A percentile compares a stretch with the other conserved stretches of the same genome.
These are phyloP conservation scores for Cordyceps fumosorosea DNA, from an alignment of 2,329 filamentous ascomycete species.

Conservation along the genomic window DNA sequence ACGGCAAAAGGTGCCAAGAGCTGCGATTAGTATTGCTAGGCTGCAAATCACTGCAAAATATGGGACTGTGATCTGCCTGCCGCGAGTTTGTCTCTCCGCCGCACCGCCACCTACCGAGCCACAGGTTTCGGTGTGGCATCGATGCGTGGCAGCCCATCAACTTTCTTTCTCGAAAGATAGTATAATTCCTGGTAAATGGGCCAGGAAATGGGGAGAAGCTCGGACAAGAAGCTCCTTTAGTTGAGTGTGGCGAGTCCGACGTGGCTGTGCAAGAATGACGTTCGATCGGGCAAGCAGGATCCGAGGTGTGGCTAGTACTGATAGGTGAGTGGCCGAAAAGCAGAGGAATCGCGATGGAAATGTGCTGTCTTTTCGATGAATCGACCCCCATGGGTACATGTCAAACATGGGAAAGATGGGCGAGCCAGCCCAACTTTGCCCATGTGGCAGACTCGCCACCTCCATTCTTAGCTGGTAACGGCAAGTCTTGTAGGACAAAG, in stretches of 20 bases:
- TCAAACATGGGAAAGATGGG: not conserved
- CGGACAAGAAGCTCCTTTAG: not conserved
- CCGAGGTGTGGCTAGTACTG: not conserved
- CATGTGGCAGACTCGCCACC: conserved; percentile 6
- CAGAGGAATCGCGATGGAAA: not conserved
- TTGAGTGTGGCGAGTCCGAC: not conserved
- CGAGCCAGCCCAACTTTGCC: not conserved
- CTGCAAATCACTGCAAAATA: too few species aligned
- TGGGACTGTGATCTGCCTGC: too few species aligned
- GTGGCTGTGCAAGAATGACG: not conserved
- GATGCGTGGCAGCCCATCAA: too few species aligned
- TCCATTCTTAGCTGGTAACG: not conserved
- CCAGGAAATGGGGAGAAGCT: not conserved
- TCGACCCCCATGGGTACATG: not conserved
- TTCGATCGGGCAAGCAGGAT: not conserved
- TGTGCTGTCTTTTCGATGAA: not conserved
- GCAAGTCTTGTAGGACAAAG: not conserved
- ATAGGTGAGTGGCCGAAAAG: not conserved
- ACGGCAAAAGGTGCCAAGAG: too few species aligned
- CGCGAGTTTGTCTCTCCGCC: too few species aligned
- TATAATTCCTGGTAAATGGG: not conserved
- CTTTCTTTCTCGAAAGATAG: too few species aligned
- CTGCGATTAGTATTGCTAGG: too few species aligned
- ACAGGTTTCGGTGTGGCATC: too few species aligned
- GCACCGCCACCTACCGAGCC: too few species aligned